A percentile compares a stretch with the other conserved stretches of the same genome.
phyloP scores from a whole-genome alignment of 306 rosid species.

The Cucurbita moschata region DNA sequence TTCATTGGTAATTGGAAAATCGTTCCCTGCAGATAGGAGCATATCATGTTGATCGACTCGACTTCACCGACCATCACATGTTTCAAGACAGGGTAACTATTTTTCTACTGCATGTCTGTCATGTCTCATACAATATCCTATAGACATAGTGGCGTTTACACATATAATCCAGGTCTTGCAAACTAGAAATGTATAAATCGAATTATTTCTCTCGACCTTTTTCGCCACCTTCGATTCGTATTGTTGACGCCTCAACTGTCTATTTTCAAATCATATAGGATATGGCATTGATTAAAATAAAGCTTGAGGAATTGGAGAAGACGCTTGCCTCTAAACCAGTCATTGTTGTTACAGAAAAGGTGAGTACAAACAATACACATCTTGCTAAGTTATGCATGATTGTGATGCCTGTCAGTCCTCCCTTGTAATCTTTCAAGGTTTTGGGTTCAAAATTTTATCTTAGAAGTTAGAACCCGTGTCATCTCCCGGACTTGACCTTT shows the following conservation, averaged over 20 bases:
- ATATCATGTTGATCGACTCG: slow-evolving; percentile 45
- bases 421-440: not conserved
- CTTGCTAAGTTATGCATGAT: not conserved
- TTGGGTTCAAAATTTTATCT: not conserved
- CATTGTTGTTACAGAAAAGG: slow-evolving; percentile 77
- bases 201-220: not conserved
- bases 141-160: not conserved
- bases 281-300: slow-evolving; percentile 34
- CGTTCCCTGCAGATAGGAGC: slow-evolving; percentile 56
- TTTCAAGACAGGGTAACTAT: slow-evolving; percentile 41
- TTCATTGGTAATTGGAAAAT: slow-evolving; percentile 9
- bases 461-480: not conserved
- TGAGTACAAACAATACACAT: slow-evolving; percentile 10
- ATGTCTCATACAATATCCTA: not conserved
- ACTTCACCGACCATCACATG: slow-evolving; percentile 73
- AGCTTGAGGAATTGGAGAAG: slow-evolving; percentile 38
- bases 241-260: not conserved
- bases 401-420: not conserved
- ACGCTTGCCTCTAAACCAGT: slow-evolving; percentile 46
- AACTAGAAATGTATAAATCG: not conserved
- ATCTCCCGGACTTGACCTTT: not conserved
- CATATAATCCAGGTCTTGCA: not conserved
- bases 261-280: slow-evolving; percentile 29
- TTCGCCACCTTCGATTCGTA: not conserved
- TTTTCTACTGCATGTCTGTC: not conserved